These are phyloP conservation scores for Aspergillus ellipticus DNA, from an alignment of 495 filamentous ascomycete genomes.

Conservation along the genomic window DNA sequence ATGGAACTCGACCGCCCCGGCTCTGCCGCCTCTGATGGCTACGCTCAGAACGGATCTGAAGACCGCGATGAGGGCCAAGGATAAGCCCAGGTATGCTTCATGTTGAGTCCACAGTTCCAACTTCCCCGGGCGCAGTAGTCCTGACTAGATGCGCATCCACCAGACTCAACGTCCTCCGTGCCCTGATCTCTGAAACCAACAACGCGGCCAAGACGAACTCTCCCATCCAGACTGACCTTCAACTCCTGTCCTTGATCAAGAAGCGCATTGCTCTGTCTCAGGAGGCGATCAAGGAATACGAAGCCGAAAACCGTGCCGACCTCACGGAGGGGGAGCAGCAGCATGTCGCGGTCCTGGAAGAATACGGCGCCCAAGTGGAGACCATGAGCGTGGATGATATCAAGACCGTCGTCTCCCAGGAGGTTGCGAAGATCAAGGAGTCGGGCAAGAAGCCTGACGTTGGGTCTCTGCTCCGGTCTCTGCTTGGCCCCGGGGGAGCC, in stretches of 20 bases:
- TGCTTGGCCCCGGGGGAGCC: conserved; percentile 44
- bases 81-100: conserved; percentile 44
- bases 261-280: conserved; percentile 49
- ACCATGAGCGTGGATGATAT: conserved; percentile 49
- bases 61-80: conserved; percentile 58
- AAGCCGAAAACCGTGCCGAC: conserved; percentile 48
- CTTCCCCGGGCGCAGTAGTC: neutral
- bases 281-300: conserved; percentile 51
- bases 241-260: conserved; percentile 55
- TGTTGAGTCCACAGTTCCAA: neutral
- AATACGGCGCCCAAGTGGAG: conserved; percentile 52
- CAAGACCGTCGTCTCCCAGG: conserved; percentile 37
- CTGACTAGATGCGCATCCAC: neutral
- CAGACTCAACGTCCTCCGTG: conserved; percentile 56
- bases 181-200: conserved; percentile 59
- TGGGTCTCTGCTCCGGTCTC: conserved; percentile 45
- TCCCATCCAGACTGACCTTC: conserved; percentile 55
- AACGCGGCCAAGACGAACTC: conserved; percentile 57
- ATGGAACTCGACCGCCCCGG: conserved; percentile 42
- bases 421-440: conserved; percentile 40
- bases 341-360: conserved; percentile 53
- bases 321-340: conserved; percentile 55
- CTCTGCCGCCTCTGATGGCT: conserved; percentile 43
- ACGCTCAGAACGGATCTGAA: conserved; percentile 58
- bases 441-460: conserved; percentile 40